phyloP scores from a whole-genome alignment of 306 rosid genomes.

The Sphenostylis stenocarpa region DNA sequence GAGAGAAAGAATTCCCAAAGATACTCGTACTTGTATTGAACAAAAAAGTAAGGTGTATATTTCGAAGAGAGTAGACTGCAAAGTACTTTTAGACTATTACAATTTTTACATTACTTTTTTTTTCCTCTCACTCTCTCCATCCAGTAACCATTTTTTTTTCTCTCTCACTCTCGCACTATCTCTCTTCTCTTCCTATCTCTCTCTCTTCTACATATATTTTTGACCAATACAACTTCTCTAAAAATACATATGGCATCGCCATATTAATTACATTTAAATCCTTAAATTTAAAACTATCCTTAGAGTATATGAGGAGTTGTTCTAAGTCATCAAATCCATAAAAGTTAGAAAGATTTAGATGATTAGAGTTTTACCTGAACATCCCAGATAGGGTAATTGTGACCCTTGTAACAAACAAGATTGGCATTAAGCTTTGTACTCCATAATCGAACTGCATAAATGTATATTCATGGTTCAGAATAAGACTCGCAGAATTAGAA shows the following conservation, averaged over 20 bases:
- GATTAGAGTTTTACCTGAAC: constrained; percentile 59
- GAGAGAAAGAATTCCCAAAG: neutral
- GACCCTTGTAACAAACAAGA: constrained; percentile 91
- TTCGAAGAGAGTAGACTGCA: constrained; percentile 7
- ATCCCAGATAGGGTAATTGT: constrained; percentile 89
- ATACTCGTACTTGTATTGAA: neutral
- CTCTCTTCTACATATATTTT: neutral
- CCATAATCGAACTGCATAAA: constrained; percentile 72
- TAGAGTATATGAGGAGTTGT: neutral
- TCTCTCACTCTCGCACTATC: neutral
- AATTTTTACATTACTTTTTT: neutral
- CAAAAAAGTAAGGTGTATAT: neutral
- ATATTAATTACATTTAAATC: neutral
- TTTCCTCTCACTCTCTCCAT: neutral
- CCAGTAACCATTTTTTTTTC: neutral
- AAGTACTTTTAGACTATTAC: neutral
- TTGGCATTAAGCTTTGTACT: constrained; percentile 66
- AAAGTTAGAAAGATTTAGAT: constrained; percentile 17
- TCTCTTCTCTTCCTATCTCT: neutral
- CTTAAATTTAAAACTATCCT: neutral
- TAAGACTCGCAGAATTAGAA: neutral
- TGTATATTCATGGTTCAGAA: constrained; percentile 10
- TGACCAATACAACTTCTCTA: neutral
- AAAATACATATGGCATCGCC: neutral
- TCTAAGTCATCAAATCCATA: neutral